Evolutionary conservation across 129 eudicot genomes (phyloP), one percentile per base, ranked within the genome.

Genomic region (Glebionis coronaria): DNA sequence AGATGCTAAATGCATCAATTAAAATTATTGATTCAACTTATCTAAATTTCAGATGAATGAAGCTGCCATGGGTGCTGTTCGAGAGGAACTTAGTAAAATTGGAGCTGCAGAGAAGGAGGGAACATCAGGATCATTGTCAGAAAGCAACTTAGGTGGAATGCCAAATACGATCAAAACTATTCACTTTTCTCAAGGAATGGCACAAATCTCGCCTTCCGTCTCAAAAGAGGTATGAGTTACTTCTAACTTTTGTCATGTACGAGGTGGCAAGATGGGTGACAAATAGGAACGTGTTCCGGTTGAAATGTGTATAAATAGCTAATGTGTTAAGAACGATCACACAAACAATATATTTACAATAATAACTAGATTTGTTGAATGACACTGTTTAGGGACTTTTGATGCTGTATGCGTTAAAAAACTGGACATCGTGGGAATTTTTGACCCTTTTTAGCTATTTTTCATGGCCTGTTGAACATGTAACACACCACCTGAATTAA

Each of bases 201-300:
- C 60, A 55, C 80, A 72, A 72, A 61, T 79, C 57, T 42, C 88
- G 3, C 97, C 87, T 38, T 90, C 95, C 12, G 83, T 90, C 28
- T 82, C 97, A 5, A 74, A 75, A 8, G 58, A 78, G 93, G 96
- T 89, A 73, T 23, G 28, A 29, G 25, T 23, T 53, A 44, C 31
- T 44, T 47, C 31, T 29, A 15, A 12, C 18, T 51, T 59, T 35
- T 35, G 25, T 51, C 71, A 51, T 70, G 21, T 56, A 11, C 54
- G 45, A 59, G n/a, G 27, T 25, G 2, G 3, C 12, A 21, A 42
- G 9, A 45, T 14, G 28, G 29, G 46, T 20, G 15, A 44, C 38
- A 35, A 35, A 35, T 12, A 50, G 55, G 55, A 50, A 50, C 19
- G 20, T 4, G 55, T 14, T 16, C 15, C 19, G 55, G 15, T 50